Evolutionary conservation across 1,139 yeast genomes (phyloP), one percentile per base, ranked within the genome.

Genomic region (Diutina catenulata): DNA sequence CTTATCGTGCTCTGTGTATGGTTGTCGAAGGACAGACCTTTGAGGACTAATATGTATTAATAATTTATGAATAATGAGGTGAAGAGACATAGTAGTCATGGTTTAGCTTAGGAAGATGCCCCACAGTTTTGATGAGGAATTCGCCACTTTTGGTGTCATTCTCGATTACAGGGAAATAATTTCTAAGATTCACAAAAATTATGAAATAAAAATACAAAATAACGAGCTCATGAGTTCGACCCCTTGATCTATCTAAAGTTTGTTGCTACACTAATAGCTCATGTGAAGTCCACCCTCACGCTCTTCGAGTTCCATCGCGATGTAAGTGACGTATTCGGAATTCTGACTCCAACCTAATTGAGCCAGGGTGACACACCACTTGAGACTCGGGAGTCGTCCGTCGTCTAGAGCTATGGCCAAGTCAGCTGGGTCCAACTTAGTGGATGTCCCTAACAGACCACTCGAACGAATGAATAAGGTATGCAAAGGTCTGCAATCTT

Each of bases 281-380:
- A 65, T 55, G 45, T 65, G 67, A 6, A 66, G 47, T 3, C 72
- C 73, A 2, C 73, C 73, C 8, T 53, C 51, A 37, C 70, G 47
- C 37, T 62, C 67, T 28, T 64, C 70, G 29, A 67, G 48, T 36
- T 53, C 61, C 23, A 58, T 62, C 8, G 58, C 63, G 13, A 67
- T 61, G 37, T 55, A 62, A 3, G 50, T 46, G 7, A 88, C 80
- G 42, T 78, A 80, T 36, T 78, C 87, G 40, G 81, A 72, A 31
- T 70, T 64, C 28, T 86, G 76, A 50, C 82, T 78, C 98, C 98
- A 91, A 4, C 96, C 95, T 33, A 91, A 60, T 54, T 80, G 79
- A 20, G 80, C 73, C 15, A 93, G 80, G 37, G 87, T 70, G 37
- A 80, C 66, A 3, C 91, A 63, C 39, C 70, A 70, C 44, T 69